Base-by-base conservation (phyloP, 1,284 basidiomycete genomes). In the Austroboletus niveus region DNA sequence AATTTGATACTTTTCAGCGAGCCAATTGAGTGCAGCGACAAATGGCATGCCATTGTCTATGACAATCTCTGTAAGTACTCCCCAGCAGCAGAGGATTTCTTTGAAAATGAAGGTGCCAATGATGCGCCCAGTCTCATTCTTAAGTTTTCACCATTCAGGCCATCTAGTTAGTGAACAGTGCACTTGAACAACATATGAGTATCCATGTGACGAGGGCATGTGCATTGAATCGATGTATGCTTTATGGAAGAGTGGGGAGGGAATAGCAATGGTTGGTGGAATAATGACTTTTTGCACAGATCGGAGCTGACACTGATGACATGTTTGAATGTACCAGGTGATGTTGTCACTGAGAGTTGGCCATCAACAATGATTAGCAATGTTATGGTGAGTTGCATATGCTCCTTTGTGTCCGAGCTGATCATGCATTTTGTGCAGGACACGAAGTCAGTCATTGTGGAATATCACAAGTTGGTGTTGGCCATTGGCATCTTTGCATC, bases 231-330 rank as follows among this genome's bases (percentile, higher is more conserved):
- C 32, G 0, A 42, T 20, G 5, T 51, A 40, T 0, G 20, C 36
- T 10, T 54, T 55, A 0, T 1, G n/a, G n/a, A 52, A 52, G 1
- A 71, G 49, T 0, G 60, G 51, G 0, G 62, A 55, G 0, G 64
- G 63, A 0, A 36, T 47, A 0, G 62, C 36, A 9, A 71, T 53
- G 0, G 45, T 54, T 0, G 41, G 43, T 20, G 44, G 9, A 29
- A 48, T n/a, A 0, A 44, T 15, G 1, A 52, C 42, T 1, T 49
- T 49, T 0, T 51, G 8, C 2, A 20, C 14, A 0, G 31, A 45
- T 0, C 20, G 4, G 1, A 31, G 39, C 8, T 56, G 55, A 9
- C 55, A 56, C 8, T 56, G 36, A 17, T 56, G 55, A 2, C 52
- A 56, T 0, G 43, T 51, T 17, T 50, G 36, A 2, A 56, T 6